Percentiles rank a stretch among this genome's conserved stretches.
phyloP scores from a whole-genome alignment of 2,329 filamentous ascomycete genomes.

The Ascochyta rabiei region DNA sequence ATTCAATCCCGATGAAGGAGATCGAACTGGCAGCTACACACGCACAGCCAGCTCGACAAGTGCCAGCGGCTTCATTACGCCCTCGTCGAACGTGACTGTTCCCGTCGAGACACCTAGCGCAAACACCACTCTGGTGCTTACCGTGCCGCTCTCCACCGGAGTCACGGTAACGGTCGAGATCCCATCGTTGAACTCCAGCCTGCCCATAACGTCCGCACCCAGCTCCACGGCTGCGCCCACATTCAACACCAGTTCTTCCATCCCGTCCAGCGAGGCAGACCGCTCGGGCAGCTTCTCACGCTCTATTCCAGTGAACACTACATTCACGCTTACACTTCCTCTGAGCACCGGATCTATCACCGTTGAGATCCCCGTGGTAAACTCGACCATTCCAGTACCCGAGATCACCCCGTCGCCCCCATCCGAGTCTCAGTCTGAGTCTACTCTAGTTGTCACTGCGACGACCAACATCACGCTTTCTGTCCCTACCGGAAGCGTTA shows the following conservation, averaged over 20 bases:
- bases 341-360: background rate
- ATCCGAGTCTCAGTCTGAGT: background rate
- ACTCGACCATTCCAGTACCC: constrained; percentile 6
- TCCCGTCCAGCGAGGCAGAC: constrained; percentile 1
- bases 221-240: background rate
- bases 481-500: constrained; percentile 8
- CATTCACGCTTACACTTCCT: background rate
- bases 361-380: background rate
- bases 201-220: background rate
- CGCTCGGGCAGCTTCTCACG: background rate
- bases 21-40: background rate
- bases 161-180: background rate
- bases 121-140: constrained; percentile 1
- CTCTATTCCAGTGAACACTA: background rate
- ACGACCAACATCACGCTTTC: constrained; percentile 11
- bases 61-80: constrained; percentile 11
- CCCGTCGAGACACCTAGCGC: constrained; percentile 1
- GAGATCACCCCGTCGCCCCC: constrained; percentile 1
- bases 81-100: background rate
- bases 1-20: background rate
- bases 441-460: constrained; percentile 2
- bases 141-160: constrained; percentile 4
- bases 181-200: background rate
- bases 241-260: background rate
- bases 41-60: constrained; percentile 12